A percentile compares a stretch with the other conserved stretches of the same genome.
These are phyloP conservation scores for Phytopythium vexans DNA, from an alignment of 352 stramenopile genomes.

Conservation along the genomic window DNA sequence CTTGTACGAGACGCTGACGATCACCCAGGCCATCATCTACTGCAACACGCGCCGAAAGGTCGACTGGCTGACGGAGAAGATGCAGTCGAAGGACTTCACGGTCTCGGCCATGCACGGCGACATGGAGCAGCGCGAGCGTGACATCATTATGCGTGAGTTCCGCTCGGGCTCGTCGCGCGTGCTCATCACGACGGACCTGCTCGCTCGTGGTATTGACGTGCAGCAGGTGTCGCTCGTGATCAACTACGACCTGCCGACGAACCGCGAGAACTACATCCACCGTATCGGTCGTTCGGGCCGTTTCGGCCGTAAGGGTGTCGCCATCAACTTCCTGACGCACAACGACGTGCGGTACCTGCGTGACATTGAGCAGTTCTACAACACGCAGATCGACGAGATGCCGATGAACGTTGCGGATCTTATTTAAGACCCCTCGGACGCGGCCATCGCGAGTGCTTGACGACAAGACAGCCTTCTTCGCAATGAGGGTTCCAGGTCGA, in stretches of 20 bases:
- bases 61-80: conserved; percentile 99
- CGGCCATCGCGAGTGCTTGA: conserved; percentile 4
- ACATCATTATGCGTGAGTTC: conserved; percentile 99
- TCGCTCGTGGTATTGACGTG: conserved; percentile 99
- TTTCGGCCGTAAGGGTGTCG: conserved; percentile 99
- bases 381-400: conserved; percentile 99
- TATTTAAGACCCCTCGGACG: conserved; percentile 88
- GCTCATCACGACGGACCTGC: conserved; percentile 99
- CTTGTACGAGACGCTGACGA: conserved; percentile 99
- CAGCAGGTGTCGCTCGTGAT: conserved; percentile 98
- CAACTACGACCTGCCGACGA: conserved; percentile 99
- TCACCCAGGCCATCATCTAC: conserved; percentile 99
- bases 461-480: not conserved
- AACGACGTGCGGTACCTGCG: conserved; percentile 98
- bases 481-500: not conserved
- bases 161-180: conserved; percentile 98
- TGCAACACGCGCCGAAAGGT: conserved; percentile 99
- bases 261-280: conserved; percentile 99
- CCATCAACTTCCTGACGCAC: conserved; percentile 99
- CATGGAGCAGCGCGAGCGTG: conserved; percentile 99
- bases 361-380: conserved; percentile 99
- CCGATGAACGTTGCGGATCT: conserved; percentile 99
- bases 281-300: conserved; percentile 99
- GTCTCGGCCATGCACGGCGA: conserved; percentile 99
- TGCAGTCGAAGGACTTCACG: conserved; percentile 99